Evolutionary conservation across 2,329 filamentous ascomycete genomes (phyloP), one percentile per base, ranked within the genome.

Genomic region (Dactylellina cionopaga): DNA sequence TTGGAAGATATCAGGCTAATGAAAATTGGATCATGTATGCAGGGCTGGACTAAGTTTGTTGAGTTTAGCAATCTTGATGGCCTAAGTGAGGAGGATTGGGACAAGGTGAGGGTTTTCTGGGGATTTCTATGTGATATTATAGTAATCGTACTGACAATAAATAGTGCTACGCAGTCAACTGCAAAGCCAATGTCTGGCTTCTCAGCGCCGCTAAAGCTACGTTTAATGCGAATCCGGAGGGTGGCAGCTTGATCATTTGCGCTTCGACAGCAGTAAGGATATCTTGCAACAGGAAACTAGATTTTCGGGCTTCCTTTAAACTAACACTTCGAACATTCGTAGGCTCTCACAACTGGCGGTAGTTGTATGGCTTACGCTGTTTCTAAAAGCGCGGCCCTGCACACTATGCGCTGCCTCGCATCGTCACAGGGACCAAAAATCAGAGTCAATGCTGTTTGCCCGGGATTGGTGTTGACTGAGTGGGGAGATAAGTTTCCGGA

Each of bases 321-420:
- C 5, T 24, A 56, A 46, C 19, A 5, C 15, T 64, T 43, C 56
- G 37, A 35, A 77, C 62, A 76, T 66, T 19, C 77, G 76, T 72
- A 85, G 83, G 83, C 83, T 46, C 75, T 84, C 70, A 78, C 81
- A n/a, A 79, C 85, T 55, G 79, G 78, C 56, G 86, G 86, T 3
- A 86, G 84, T 75, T 85, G 84, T 41, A 85, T 88, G 88, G 86
- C 91, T 2, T 95, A 95, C 77, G 84, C 88, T 0, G 89, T 93
- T 15, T 90, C 90, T 35, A 95, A 95, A 79, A 86, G 91, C 0
- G 91, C 91, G 9, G 86, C 89, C 66, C 80, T 90, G 58, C 89
- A 90, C 79, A 80, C 90, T 46, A 87, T 88, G 81, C 88, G 88
- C 77, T 86, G 86, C 68, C 80, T 90, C 41, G 88, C 88, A 2